A percentile compares a stretch with the other conserved stretches of the same genome.
Evolutionary conservation across 2,329 filamentous ascomycete species (phyloP).

Genomic region (Trichoderma simmonsii): DNA sequence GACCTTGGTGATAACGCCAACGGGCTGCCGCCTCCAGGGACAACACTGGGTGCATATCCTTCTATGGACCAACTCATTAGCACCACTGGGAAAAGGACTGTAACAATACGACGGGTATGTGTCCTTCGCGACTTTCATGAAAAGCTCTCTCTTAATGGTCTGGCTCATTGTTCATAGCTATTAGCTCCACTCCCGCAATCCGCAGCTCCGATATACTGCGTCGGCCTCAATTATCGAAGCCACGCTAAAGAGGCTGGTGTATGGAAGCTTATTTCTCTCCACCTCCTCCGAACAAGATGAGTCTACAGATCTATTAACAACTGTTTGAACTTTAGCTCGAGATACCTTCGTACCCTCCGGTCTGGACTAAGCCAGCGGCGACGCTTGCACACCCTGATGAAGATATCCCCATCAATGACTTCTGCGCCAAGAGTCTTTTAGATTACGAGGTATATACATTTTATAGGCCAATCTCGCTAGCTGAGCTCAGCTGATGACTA

Average conservation of each 20-base stretch:
- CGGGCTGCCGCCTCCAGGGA: neutral
- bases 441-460: neutral
- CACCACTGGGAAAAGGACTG: neutral
- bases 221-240: slow-evolving; percentile 28
- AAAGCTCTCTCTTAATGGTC: neutral
- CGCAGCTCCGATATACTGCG: slow-evolving; percentile 25
- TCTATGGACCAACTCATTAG: neutral
- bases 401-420: neutral
- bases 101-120: neutral
- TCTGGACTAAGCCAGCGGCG: neutral
- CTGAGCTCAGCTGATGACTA: neutral
- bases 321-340: neutral
- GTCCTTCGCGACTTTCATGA: neutral
- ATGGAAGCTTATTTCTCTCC: neutral
- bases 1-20: neutral
- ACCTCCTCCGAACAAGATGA: neutral
- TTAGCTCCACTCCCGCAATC: neutral
- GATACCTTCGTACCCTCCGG: neutral
- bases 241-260: slow-evolving; percentile 27
- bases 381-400: neutral
- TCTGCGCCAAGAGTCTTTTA: neutral
- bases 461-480: neutral
- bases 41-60: neutral
- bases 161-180: neutral
- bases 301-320: neutral